phyloP scores from a whole-genome alignment of 192 early-diverging fungal genomes.

The Podochytrium sp. region DNA sequence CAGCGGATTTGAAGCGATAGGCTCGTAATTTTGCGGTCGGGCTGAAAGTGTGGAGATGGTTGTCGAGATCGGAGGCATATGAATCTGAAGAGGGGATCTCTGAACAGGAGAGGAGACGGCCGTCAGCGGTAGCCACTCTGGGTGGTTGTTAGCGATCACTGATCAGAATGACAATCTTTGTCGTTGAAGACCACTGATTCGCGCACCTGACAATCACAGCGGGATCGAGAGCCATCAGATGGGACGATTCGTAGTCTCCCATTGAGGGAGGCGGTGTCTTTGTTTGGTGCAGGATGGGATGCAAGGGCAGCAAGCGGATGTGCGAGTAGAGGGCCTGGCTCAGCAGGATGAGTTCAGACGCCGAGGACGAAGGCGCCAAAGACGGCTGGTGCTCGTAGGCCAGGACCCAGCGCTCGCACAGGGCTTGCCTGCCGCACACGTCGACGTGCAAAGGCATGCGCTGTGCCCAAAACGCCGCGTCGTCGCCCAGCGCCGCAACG shows the following conservation, averaged over 20 bases:
- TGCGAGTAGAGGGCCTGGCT: conserved; percentile 58
- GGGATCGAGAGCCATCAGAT: too few relatives aligned
- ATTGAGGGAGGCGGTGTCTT: not conserved
- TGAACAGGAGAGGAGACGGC: not conserved
- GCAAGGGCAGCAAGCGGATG: conserved; percentile 53
- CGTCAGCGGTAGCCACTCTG: conserved; percentile 29
- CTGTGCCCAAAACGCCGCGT: conserved; percentile 47
- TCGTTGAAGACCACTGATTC: too few relatives aligned
- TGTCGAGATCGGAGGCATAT: not conserved
- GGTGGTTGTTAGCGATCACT: not conserved
- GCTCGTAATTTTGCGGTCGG: conserved; percentile 46
- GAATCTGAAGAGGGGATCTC: not conserved
- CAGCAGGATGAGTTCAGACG: conserved; percentile 50
- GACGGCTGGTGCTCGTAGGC: conserved; percentile 34
- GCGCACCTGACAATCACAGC: too few relatives aligned
- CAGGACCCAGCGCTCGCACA: conserved; percentile 57
- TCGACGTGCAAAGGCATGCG: conserved; percentile 50
- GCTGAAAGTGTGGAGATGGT: conserved; percentile 33
- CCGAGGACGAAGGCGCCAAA: not conserved
- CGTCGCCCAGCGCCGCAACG: too few relatives aligned
- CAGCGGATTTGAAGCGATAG: conserved; percentile 46
- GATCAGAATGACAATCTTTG: too few relatives aligned
- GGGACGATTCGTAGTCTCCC: too few relatives aligned
- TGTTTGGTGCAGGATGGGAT: conserved; percentile 21
- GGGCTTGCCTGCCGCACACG: conserved; percentile 4